phyloP scores from a whole-genome alignment of 2,329 filamentous ascomycete genomes.

The Trichoderma harzianum region DNA sequence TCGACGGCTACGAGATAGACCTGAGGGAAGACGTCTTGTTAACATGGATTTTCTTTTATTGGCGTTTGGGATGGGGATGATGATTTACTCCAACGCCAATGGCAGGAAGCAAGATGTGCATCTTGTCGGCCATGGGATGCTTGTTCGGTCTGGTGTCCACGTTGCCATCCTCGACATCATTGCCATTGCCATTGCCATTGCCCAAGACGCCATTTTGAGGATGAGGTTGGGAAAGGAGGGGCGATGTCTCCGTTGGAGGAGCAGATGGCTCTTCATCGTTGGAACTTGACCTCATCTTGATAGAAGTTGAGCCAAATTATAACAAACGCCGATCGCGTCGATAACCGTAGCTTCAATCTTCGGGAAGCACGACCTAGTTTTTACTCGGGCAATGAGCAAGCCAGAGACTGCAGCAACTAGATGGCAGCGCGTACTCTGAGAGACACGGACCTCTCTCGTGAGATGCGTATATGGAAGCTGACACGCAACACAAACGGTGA shows the following conservation, averaged over 20 bases:
- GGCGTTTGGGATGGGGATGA: background rate
- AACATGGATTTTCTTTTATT: background rate
- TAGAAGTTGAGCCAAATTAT: background rate
- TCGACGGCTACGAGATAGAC: slow-evolving; percentile 68
- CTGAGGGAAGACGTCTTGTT: background rate
- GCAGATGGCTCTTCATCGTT: background rate
- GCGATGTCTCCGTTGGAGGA: background rate
- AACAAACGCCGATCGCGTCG: background rate
- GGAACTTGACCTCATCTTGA: background rate
- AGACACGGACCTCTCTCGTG: background rate
- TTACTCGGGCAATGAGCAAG: background rate
- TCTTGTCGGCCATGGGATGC: slow-evolving; percentile 31
- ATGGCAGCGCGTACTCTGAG: background rate
- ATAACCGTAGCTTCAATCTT: background rate
- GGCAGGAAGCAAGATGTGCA: slow-evolving; percentile 38
- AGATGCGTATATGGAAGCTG: background rate
- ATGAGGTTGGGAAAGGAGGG: background rate
- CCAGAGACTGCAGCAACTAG: background rate
- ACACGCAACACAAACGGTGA: background rate
- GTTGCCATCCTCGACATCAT: background rate
- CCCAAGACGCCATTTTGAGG: background rate
- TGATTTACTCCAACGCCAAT: slow-evolving; percentile 33
- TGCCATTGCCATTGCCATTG: background rate
- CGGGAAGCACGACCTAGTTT: background rate
- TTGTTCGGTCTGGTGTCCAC: background rate